Base-by-base conservation (phyloP, 1,284 basidiomycete species). In the Afroboletus lepidellus region DNA sequence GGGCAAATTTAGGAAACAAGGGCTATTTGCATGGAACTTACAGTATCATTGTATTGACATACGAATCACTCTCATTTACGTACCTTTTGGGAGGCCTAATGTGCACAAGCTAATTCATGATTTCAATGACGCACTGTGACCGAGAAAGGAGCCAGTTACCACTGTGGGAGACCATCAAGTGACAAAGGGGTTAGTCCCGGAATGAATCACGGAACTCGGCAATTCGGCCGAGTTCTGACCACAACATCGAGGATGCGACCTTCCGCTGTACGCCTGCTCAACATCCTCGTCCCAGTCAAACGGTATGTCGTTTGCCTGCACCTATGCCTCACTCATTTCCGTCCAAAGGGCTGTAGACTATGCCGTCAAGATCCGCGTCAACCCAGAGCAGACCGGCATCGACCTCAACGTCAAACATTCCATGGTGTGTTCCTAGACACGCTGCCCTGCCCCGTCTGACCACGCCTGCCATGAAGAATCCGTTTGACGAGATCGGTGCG, bases 321-420 rank as follows among this genome's bases (percentile, higher is more conserved):
- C 3, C 37, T 47, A 62, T 50, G 3, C 36, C 45, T 52, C 38
- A 52, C 25, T 29, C 20, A 15, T 16, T n/a, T 44, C 12, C 52
- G 16, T 30, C 20, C 48, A 20, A 62, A 90, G 87, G 59, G 83
- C 87, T 54, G 83, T 90, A 27, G 84, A 86, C 74, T 96, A 91
- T 78, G 86, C 89, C 5, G 89, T 92, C 73, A 97, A 97, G 78
- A 95, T 98, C 74, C 89, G 94, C 46, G 91, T 98, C 48, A 94
- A 94, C 69, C 82, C 91, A 8, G 85, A 90, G 60, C 90, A 94
- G 67, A 95, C 92, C 48, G 94, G 92, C 18, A 85, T 98, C 43
- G 94, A 98, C 77, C 87, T 89, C 48, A 93, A 88, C 71, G 94
- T 96, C 61, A 98, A 98, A 79, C 94, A 98, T 74, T 95, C 92